Evolutionary conservation across 2,329 filamentous ascomycete species (phyloP).

Genomic region (Fusarium sambucinum): DNA sequence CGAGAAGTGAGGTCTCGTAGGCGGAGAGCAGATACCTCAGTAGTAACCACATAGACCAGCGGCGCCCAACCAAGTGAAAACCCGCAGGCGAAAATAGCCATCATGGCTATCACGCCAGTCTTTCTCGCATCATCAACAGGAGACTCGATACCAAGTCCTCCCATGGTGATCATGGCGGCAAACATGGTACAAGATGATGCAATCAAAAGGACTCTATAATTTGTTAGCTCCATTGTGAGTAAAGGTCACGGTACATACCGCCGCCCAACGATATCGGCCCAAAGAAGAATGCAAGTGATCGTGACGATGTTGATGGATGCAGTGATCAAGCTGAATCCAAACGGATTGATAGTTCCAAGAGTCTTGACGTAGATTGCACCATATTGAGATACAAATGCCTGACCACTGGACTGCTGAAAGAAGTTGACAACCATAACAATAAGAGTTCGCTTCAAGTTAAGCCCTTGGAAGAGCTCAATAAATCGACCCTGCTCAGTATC

Average conservation of each 20-base stretch:
- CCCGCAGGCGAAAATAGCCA: slow-evolving; percentile 39
- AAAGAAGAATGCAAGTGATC: slow-evolving; percentile 4
- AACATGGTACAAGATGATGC: slow-evolving; percentile 39
- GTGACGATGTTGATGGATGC: slow-evolving; percentile 36
- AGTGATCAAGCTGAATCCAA: slow-evolving; percentile 44
- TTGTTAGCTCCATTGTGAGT: too few relatives aligned
- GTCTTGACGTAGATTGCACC: slow-evolving; percentile 39
- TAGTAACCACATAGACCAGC: slow-evolving; percentile 37
- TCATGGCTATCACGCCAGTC: slow-evolving; percentile 43
- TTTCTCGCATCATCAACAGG: slow-evolving; percentile 35
- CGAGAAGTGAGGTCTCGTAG: slow-evolving; percentile 29
- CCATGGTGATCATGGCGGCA: slow-evolving; percentile 44
- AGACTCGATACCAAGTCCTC: slow-evolving; percentile 34
- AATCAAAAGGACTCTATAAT: slow-evolving; percentile 19
- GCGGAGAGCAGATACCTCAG: slow-evolving; percentile 36
- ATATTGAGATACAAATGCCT: slow-evolving; percentile 41
- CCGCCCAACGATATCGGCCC: slow-evolving; percentile 16
- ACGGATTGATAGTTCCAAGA: slow-evolving; percentile 45
- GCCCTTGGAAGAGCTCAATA: slow-evolving; percentile 30
- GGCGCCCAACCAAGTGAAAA: slow-evolving; percentile 32
- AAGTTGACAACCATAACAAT: slow-evolving; percentile 35
- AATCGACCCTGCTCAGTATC: slow-evolving; percentile 38
- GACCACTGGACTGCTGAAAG: slow-evolving; percentile 38
- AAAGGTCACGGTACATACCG: not conserved
- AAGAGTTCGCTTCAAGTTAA: slow-evolving; percentile 30